Conservation (phyloP, 2,329 filamentous ascomycete species). For the Arthrobotrys entomopaga region DNA sequence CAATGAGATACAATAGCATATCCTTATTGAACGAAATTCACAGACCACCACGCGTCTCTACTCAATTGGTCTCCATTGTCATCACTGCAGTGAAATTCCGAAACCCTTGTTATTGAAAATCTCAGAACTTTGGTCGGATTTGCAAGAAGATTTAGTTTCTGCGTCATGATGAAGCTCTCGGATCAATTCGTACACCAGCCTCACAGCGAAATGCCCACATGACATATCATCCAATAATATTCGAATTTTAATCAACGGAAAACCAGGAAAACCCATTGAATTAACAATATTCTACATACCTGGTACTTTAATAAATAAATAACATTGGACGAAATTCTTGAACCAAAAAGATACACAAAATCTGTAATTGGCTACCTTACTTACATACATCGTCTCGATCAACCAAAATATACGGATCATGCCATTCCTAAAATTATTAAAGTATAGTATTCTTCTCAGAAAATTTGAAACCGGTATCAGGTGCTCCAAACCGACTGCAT, state of each 20-base stretch:
- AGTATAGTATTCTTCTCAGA: too few species aligned
- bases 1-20: not conserved
- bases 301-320: too few species aligned
- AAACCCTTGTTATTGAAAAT: not conserved
- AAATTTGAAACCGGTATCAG: not conserved
- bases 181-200: not conserved
- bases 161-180: too few species aligned
- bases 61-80: slow-evolving; percentile 28
- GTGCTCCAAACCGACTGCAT: not conserved
- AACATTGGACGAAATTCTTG: too few species aligned
- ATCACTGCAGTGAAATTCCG: not conserved
- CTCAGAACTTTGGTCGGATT: too few species aligned
- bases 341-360: too few species aligned
- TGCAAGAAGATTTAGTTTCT: too few species aligned
- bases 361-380: not conserved
- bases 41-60: slow-evolving; percentile 38
- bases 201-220: slow-evolving; percentile 1
- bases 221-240: not conserved
- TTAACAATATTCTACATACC: too few species aligned
- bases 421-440: not conserved
- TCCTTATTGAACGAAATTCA: slow-evolving; percentile 1
- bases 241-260: not conserved
- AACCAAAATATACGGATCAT: too few species aligned
- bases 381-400: slow-evolving; percentile 5
- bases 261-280: too few species aligned